phyloP scores from a whole-genome alignment of 1,284 basidiomycete genomes.

The Thelephora terrestris region DNA sequence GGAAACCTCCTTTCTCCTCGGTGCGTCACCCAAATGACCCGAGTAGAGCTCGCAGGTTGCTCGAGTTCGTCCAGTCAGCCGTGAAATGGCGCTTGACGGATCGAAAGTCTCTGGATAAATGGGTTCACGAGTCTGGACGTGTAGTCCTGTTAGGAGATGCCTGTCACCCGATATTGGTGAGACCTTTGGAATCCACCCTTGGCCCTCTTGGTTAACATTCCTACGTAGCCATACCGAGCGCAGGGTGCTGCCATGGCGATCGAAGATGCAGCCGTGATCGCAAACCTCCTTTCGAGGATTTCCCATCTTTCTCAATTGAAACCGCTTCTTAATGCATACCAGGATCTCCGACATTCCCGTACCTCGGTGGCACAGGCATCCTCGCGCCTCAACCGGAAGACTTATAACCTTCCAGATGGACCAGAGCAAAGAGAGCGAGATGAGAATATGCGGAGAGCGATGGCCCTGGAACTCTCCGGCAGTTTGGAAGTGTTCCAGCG shows the following conservation, averaged over 20 bases:
- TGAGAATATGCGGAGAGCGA: constrained; percentile 37
- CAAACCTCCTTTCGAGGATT: constrained; percentile 43
- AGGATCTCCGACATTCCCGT: constrained; percentile 36
- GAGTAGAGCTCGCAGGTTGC: constrained; percentile 35
- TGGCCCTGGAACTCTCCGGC: constrained; percentile 27
- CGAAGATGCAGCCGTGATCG: constrained; percentile 56
- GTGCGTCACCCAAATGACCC: neutral
- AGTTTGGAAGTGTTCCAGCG: constrained; percentile 7
- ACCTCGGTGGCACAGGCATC: constrained; percentile 36
- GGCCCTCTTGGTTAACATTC: neutral
- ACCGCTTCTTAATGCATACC: constrained; percentile 40
- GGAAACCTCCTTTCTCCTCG: neutral
- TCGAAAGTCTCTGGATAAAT: constrained; percentile 33
- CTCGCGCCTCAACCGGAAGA: constrained; percentile 38
- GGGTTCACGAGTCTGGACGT: constrained; percentile 38
- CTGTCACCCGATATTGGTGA: constrained; percentile 35
- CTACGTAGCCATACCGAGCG: constrained; percentile 50
- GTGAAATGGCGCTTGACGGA: constrained; percentile 43
- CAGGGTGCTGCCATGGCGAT: constrained; percentile 63
- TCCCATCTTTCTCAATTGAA: constrained; percentile 30
- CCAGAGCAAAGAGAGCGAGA: constrained; percentile 43
- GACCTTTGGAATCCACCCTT: neutral
- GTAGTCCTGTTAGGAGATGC: constrained; percentile 44
- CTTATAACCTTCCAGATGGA: constrained; percentile 46
- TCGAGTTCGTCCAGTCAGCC: constrained; percentile 35